Conservation (phyloP, 345 rosid genomes). For the Kandelia obovata region DNA sequence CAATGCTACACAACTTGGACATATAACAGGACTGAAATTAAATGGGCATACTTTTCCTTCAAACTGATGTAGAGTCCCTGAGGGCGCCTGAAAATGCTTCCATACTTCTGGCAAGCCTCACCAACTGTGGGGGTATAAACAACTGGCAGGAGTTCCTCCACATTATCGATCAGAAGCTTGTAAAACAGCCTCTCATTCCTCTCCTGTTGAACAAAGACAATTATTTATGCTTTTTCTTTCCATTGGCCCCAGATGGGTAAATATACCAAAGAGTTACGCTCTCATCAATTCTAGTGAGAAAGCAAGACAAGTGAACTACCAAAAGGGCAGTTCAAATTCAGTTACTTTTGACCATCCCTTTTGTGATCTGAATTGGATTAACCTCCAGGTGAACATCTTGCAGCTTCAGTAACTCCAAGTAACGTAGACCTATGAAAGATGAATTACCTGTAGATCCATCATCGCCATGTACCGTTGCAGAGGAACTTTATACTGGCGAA, state of each 20-base stretch:
- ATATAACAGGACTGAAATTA: constrained; percentile 3
- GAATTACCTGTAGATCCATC: constrained; percentile 89
- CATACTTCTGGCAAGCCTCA: constrained; percentile 97
- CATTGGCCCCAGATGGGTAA: background rate
- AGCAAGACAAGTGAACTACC: background rate
- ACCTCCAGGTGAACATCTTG: background rate
- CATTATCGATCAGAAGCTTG: constrained; percentile 87
- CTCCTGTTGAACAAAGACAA: constrained; percentile 46
- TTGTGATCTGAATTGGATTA: background rate
- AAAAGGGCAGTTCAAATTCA: background rate
- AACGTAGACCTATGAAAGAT: background rate
- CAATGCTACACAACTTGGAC: constrained; percentile 8
- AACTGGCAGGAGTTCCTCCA: constrained; percentile 85
- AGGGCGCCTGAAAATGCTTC: constrained; percentile 85
- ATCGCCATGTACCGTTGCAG: constrained; percentile 83
- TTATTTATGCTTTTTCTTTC: background rate
- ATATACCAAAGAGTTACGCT: background rate
- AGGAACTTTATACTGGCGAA: constrained; percentile 80
- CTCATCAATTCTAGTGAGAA: background rate
- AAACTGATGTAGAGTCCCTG: constrained; percentile 95
- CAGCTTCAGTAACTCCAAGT: background rate
- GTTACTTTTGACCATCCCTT: background rate
- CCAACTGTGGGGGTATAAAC: constrained; percentile 98
- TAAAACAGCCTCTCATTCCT: constrained; percentile 89
- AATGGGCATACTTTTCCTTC: constrained; percentile 68